Evolutionary conservation across 176 grass and related monocot genomes (phyloP).

Genomic region (Poa annua): DNA sequence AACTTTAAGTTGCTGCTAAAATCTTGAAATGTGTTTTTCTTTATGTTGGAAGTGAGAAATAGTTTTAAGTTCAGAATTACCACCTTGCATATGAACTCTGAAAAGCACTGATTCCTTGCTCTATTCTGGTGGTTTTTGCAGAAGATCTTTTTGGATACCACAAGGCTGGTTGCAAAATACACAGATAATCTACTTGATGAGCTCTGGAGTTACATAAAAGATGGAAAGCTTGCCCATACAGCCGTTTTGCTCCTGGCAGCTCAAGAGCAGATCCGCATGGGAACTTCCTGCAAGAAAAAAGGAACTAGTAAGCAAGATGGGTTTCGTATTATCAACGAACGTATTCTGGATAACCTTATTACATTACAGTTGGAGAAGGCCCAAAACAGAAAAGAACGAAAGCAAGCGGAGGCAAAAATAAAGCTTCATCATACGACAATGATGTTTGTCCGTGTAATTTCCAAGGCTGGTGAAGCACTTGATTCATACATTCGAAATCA

Average conservation of each 20-base stretch:
- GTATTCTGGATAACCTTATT: neutral
- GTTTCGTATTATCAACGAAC: neutral
- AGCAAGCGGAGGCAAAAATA: neutral
- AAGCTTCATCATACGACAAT: neutral
- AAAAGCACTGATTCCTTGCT: neutral
- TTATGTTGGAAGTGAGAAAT: no score
- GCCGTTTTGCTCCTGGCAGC: constrained; percentile 6
- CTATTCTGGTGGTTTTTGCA: neutral
- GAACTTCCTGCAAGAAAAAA: neutral
- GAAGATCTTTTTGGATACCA: neutral
- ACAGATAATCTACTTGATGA: neutral
- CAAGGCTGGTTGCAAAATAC: neutral
- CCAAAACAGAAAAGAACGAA: neutral
- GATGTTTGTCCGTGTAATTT: constrained; percentile 12
- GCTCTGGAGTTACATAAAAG: constrained; percentile 11
- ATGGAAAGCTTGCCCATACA: constrained; percentile 12
- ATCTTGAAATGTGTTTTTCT: no score
- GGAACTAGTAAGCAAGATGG: neutral
- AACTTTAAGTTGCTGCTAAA: no score
- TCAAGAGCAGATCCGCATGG: constrained; percentile 1
- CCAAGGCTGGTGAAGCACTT: constrained; percentile 37
- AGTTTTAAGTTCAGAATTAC: no score
- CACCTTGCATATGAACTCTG: neutral
- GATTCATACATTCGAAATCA: constrained; percentile 30
- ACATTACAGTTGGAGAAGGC: neutral